phyloP scores from a whole-genome alignment of 257 asterid species.

The Solanum bulbocastanum region DNA sequence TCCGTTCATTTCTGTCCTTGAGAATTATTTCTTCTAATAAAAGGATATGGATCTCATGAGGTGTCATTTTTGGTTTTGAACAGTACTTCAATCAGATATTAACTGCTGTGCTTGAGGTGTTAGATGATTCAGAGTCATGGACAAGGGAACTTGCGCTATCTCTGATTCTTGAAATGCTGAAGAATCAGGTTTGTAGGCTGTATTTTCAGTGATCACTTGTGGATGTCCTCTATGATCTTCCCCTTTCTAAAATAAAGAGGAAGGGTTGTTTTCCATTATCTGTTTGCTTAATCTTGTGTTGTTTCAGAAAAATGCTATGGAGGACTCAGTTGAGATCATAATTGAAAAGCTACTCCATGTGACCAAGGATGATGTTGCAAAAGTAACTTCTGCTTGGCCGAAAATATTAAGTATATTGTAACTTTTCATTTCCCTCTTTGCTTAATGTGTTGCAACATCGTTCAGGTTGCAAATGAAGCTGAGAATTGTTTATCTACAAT shows the following conservation, averaged over 20 bases:
- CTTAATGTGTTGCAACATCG: conserved; percentile 1
- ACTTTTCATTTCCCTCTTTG: background rate
- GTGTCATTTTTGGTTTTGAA: conserved; percentile 4
- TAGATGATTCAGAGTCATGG: conserved; percentile 82
- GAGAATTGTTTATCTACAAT: conserved; percentile 85
- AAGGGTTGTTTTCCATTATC: background rate
- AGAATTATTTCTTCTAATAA: background rate
- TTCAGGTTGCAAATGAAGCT: conserved; percentile 77
- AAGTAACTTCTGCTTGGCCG: conserved; percentile 31
- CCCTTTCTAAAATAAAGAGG: background rate
- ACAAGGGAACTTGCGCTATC: conserved; percentile 71
- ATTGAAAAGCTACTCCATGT: conserved; percentile 89
- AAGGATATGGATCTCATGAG: background rate
- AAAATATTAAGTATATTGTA: background rate
- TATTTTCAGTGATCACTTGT: background rate
- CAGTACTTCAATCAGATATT: conserved; percentile 98
- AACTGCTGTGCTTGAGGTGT: conserved; percentile 85
- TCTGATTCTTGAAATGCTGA: conserved; percentile 79
- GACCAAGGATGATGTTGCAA: conserved; percentile 64
- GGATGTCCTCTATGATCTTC: background rate
- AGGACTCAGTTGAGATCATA: conserved; percentile 87
- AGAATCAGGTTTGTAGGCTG: conserved; percentile 66
- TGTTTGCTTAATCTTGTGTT: background rate
- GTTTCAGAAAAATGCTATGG: conserved; percentile 77
- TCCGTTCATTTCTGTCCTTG: background rate